Evolutionary conservation across 768 basidiomycete genomes (phyloP).

Genomic region (Rhizopogon vesiculosus): DNA sequence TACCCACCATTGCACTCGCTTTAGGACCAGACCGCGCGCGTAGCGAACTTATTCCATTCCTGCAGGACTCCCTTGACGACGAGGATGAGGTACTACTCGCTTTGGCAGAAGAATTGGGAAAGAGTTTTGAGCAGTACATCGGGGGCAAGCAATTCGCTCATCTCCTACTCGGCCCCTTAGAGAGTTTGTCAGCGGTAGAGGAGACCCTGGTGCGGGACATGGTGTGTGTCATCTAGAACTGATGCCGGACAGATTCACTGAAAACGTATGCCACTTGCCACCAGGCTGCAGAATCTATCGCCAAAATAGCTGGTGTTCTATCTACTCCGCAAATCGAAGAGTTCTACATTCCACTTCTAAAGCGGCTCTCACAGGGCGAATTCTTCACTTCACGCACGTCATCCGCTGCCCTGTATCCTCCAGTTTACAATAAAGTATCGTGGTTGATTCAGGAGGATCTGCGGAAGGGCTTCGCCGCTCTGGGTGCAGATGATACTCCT

Average conservation of each 20-base stretch:
- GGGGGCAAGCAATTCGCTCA: constrained; percentile 88
- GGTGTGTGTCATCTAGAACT: constrained; percentile 38
- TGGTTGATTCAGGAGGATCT: constrained; percentile 78
- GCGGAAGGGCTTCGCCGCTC: constrained; percentile 74
- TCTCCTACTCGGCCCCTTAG: constrained; percentile 84
- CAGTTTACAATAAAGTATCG: constrained; percentile 81
- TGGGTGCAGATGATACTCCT: constrained; percentile 93
- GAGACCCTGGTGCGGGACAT: constrained; percentile 98
- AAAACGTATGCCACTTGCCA: constrained; percentile 9
- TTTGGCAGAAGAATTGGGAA: constrained; percentile 91
- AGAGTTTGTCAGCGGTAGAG: constrained; percentile 94
- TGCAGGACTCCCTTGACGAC: constrained; percentile 98
- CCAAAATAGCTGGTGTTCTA: constrained; percentile 78
- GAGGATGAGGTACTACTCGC: constrained; percentile 98
- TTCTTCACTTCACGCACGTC: constrained; percentile 99
- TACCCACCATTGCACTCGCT: constrained; percentile 97
- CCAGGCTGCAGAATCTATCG: constrained; percentile 94
- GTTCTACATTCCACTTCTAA: constrained; percentile 86
- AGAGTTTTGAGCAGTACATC: constrained; percentile 89
- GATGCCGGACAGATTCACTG: not conserved
- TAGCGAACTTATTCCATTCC: constrained; percentile 93
- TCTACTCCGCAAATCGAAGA: constrained; percentile 80
- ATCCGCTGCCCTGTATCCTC: constrained; percentile 88
- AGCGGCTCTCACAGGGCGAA: constrained; percentile 86
- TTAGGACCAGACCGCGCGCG: constrained; percentile 93